Conservation (phyloP, 805 yeast species). For the Metschnikowia dekortorum region DNA sequence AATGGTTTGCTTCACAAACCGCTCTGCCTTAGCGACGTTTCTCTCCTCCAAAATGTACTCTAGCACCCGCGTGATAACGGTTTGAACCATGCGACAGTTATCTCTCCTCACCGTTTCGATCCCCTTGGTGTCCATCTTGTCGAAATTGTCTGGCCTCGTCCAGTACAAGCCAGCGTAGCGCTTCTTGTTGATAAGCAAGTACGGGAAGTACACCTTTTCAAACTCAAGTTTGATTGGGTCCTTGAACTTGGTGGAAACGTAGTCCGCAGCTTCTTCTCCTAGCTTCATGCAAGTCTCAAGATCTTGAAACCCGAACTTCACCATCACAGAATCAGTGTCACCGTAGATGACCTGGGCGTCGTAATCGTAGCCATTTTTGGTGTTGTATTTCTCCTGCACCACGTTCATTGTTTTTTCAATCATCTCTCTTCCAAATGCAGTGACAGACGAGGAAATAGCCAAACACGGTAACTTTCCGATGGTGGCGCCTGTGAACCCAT, state of each 20-base stretch:
- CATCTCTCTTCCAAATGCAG: slow-evolving; percentile 96
- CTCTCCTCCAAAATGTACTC: slow-evolving; percentile 82
- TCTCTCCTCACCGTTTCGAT: slow-evolving; percentile 98
- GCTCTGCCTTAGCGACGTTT: slow-evolving; percentile 79
- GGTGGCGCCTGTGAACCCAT: slow-evolving; percentile 99
- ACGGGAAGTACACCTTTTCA: slow-evolving; percentile 95
- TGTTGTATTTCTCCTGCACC: slow-evolving; percentile 75
- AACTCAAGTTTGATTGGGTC: slow-evolving; percentile 92
- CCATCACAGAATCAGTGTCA: slow-evolving; percentile 99
- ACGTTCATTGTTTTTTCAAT: slow-evolving; percentile 85
- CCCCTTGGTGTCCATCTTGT: slow-evolving; percentile 98
- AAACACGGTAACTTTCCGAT: slow-evolving; percentile 95
- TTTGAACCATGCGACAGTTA: slow-evolving; percentile 90
- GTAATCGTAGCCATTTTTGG: slow-evolving; percentile 75
- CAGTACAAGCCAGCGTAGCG: slow-evolving; percentile 96
- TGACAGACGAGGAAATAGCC: slow-evolving; percentile 91
- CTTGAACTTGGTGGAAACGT: slow-evolving; percentile 72
- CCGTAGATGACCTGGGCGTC: slow-evolving; percentile 94
- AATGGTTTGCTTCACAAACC: slow-evolving; percentile 80
- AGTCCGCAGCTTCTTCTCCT: slow-evolving; percentile 92
- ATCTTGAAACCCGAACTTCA: slow-evolving; percentile 84
- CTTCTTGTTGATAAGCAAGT: slow-evolving; percentile 88
- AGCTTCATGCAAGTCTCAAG: slow-evolving; percentile 79
- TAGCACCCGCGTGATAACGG: slow-evolving; percentile 88
- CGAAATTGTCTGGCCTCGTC: slow-evolving; percentile 89